Conservation (phyloP, 2,329 filamentous ascomycete genomes). For the Pleomassaria siparia region DNA sequence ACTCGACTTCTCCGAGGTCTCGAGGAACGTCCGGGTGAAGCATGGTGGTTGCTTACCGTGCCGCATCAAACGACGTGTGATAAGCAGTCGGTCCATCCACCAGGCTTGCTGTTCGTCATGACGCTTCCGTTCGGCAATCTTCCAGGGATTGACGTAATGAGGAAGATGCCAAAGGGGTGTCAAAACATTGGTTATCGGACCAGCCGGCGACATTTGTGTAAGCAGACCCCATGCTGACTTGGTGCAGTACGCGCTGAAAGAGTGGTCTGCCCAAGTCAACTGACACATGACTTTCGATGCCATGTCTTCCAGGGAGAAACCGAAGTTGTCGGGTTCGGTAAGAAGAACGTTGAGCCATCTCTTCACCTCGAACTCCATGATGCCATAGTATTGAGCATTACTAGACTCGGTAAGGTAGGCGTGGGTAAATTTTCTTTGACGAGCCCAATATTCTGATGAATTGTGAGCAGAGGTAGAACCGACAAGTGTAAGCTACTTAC, state of each 20-base stretch:
- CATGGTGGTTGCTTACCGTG: slow-evolving; percentile 36
- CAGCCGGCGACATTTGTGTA: slow-evolving; percentile 60
- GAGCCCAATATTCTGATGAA: slow-evolving; percentile 54
- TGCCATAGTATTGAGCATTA: slow-evolving; percentile 48
- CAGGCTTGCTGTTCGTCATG: slow-evolving; percentile 57
- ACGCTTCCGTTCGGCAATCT: slow-evolving; percentile 54
- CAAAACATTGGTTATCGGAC: slow-evolving; percentile 59
- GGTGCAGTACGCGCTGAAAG: slow-evolving; percentile 51
- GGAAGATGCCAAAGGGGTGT: slow-evolving; percentile 59
- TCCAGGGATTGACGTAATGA: slow-evolving; percentile 56
- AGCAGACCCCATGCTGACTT: slow-evolving; percentile 59
- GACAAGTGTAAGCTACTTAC: slow-evolving; percentile 36
- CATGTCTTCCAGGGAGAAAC: slow-evolving; percentile 57
- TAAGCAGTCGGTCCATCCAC: slow-evolving; percentile 53
- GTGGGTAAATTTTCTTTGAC: slow-evolving; percentile 57
- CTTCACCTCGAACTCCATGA: slow-evolving; percentile 58
- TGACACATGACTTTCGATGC: slow-evolving; percentile 59
- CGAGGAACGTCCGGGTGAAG: slow-evolving; percentile 37
- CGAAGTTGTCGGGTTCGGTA: slow-evolving; percentile 54
- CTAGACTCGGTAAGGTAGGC: slow-evolving; percentile 52
- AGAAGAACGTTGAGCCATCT: slow-evolving; percentile 55
- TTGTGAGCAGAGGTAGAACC: slow-evolving; percentile 13
- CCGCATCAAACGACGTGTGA: slow-evolving; percentile 37
- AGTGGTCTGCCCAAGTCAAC: slow-evolving; percentile 57
- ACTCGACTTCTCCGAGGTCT: slow-evolving; percentile 44